Base-by-base conservation (phyloP, 768 basidiomycete species). In the Boletellus sp. region DNA sequence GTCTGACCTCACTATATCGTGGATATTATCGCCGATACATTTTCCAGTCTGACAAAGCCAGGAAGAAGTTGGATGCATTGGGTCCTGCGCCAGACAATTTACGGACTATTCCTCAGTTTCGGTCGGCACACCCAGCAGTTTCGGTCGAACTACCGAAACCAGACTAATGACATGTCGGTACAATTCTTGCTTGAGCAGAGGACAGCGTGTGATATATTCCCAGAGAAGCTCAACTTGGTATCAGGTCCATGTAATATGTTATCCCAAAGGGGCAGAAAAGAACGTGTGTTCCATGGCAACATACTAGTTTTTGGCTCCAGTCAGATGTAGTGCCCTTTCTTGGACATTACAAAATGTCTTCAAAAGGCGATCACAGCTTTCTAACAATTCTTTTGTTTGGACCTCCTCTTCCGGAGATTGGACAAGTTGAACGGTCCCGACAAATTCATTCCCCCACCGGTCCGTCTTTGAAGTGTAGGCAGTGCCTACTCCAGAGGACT, bases 91-190 rank as follows among this genome's bases (percentile, higher is more conserved):
- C 86, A 19, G 77, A 80, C n/a, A 81, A 82, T 62, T 59, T 92
- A 48, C 78, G 91, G 39, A 89, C 80, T 1, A 91, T 93, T 48
- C 89, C 90, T 19, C 79, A 78, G 52, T 90, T 81, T 67, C 78
- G 76, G 50, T 64, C 70, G 42, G 70, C 73, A 39, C 72, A 69
- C 43, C 67, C 76, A 10, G 53, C 66, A 6, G 61, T 81, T 50
- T 55, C 69, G 2, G 61, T 81, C 20, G 77, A 80, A 59, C 49
- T 65, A 2, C 58, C 71, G 9, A 40, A 56, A 26, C 28, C 52
- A 32, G 45, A 43, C 26, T 40, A 49, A 49, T 56, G 42, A 45
- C 28, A 37, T 28, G 1, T 33, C 11, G 28, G 7, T 11, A 28
- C 9, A 10, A 28, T 28, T 28, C 28, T 28, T 28, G 28, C 28